phyloP scores from a whole-genome alignment of 148 eudicot genomes.

The Amaranthus hypochondriacus region DNA sequence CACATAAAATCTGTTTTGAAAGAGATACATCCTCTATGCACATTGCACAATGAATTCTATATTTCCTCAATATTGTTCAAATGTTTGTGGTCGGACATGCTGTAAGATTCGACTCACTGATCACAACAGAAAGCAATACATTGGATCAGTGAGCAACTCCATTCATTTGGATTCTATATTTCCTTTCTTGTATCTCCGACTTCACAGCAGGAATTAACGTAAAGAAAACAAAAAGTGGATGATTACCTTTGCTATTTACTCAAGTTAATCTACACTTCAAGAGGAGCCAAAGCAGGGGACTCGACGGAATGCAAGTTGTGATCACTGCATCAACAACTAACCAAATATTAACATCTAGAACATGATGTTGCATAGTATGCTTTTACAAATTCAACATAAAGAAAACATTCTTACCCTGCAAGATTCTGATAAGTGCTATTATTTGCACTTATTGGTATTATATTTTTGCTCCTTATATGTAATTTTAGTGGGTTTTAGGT shows the following conservation, averaged over 20 bases:
- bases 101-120: slow-evolving; percentile 3
- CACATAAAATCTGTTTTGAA: not conserved
- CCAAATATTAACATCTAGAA: too few relatives aligned
- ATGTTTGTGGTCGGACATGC: slow-evolving; percentile 2
- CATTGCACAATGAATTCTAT: not conserved
- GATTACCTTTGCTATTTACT: slow-evolving; percentile 34
- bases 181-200: slow-evolving; percentile 54
- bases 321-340: slow-evolving; percentile 26
- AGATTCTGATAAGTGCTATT: slow-evolving; percentile 17
- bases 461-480: too few relatives aligned
- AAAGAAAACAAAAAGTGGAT: not conserved
- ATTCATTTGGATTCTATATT: slow-evolving; percentile 41
- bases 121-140: slow-evolving; percentile 4
- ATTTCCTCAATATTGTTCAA: not conserved
- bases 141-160: slow-evolving; percentile 14
- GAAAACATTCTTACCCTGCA: slow-evolving; percentile 31
- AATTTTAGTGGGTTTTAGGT: too few relatives aligned
- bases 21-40: slow-evolving; percentile 12
- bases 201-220: slow-evolving; percentile 58
- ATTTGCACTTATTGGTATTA: too few relatives aligned
- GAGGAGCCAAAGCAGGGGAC: slow-evolving; percentile 28
- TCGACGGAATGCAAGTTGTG: slow-evolving; percentile 37
- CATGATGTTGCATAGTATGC: too few relatives aligned
- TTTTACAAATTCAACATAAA: too few relatives aligned
- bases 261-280: slow-evolving; percentile 40